Base-by-base conservation (phyloP, 495 filamentous ascomycete species). In the Hypoxylon rickii region DNA sequence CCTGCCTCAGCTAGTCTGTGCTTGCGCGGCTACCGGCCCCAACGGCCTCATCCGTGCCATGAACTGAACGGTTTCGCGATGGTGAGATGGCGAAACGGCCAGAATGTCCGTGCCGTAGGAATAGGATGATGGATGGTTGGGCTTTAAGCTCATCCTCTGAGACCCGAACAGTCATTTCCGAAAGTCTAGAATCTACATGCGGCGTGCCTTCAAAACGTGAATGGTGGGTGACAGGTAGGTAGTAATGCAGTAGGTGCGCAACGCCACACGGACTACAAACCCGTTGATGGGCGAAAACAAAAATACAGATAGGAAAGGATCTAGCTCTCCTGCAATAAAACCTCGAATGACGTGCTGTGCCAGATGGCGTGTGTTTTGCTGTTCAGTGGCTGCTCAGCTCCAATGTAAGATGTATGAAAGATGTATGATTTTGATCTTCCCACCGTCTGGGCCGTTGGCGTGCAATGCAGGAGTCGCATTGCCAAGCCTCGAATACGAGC, bases 401-500 rank as follows among this genome's bases (percentile, higher is more conserved):
- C 18, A 33, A 26, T 41, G 20, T 32, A 19, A 46, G 34, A 20
- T 45, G 32, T 17, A 22, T 29, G 29, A 20, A n/a, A 37, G 41
- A 19, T 19, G n/a, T n/a, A n/a, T n/a, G n/a, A n/a, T n/a, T n/a
- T n/a, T n/a, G n/a, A n/a, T n/a, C n/a, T n/a, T n/a, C n/a, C n/a
- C n/a, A n/a, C n/a, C n/a, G n/a, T n/a, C n/a, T n/a, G n/a, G n/a
- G n/a, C n/a, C n/a, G n/a, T n/a, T n/a, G n/a, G n/a, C n/a, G n/a
- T n/a, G n/a, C n/a, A 15, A 48, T 57, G 58, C 58, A 55, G 22
- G 40, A 47, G 51, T 18, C 37, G 52, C 58, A 19, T 62, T 38
- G 58, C 58, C 52, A 62, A 62, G 58, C 26, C 48, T 49, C 19
- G 34, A 62, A 62, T 62, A 62, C 58, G 58, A 57, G 48, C 58